phyloP scores from a whole-genome alignment of 1,139 yeast genomes.

The Magnusiomyces tetraspermus region DNA sequence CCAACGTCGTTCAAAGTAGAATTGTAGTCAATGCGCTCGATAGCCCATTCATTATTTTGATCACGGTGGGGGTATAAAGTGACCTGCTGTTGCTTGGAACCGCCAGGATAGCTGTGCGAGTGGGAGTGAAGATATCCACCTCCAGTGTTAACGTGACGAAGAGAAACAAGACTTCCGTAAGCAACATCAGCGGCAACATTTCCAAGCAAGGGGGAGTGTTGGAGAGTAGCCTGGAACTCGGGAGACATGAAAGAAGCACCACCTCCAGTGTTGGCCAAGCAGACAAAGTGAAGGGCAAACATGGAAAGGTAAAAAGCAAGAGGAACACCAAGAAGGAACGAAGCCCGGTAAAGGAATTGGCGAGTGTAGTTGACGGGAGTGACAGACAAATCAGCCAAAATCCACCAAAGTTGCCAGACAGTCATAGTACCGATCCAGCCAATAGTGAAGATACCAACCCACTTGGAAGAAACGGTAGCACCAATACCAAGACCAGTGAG shows the following conservation, averaged over 20 bases:
- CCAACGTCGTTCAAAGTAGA: conserved; percentile 17
- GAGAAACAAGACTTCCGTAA: conserved; percentile 65
- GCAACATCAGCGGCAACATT: conserved; percentile 77
- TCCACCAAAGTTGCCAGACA: conserved; percentile 72
- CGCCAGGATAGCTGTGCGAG: conserved; percentile 71
- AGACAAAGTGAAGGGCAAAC: conserved; percentile 70
- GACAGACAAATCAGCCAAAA: conserved; percentile 76
- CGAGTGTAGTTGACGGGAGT: conserved; percentile 40
- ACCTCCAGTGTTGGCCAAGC: conserved; percentile 68
- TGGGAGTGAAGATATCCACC: conserved; percentile 98
- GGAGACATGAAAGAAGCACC: conserved; percentile 87
- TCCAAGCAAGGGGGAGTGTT: conserved; percentile 60
- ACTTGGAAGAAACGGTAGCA: conserved; percentile 78
- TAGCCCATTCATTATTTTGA: conserved; percentile 73
- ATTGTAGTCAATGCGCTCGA: conserved; percentile 41
- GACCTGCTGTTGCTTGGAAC: conserved; percentile 86
- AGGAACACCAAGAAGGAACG: conserved; percentile 63
- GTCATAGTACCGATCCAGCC: conserved; percentile 84
- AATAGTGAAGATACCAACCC: conserved; percentile 94
- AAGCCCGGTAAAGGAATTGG: conserved; percentile 51
- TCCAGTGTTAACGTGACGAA: conserved; percentile 75
- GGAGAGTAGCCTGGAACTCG: conserved; percentile 72
- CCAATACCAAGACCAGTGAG: conserved; percentile 80
- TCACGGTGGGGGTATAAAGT: conserved; percentile 92
- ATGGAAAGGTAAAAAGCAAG: conserved; percentile 53